A percentile compares a stretch with the other conserved stretches of the same genome.
Evolutionary conservation across 306 rosid genomes (phyloP).

Genomic region (Prunus salicina): DNA sequence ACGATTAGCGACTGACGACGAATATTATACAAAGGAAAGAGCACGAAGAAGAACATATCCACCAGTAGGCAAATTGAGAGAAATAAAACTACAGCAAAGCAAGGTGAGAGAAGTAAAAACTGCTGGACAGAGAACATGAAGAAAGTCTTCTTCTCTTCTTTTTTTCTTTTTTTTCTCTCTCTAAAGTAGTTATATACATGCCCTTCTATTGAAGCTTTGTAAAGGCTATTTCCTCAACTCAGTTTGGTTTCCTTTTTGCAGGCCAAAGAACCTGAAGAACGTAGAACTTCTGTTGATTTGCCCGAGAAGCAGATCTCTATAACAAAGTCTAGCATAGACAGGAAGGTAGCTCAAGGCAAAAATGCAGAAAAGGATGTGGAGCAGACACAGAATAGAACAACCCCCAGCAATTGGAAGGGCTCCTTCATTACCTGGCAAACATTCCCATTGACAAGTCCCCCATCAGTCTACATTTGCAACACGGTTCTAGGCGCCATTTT

Average conservation of each 20-base stretch:
- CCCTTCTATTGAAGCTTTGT: not conserved
- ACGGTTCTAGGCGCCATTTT: conserved; percentile 25
- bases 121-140: not conserved
- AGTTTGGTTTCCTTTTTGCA: conserved; percentile 30
- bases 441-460: conserved; percentile 29
- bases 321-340: conserved; percentile 1
- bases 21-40: not conserved
- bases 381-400: conserved; percentile 16
- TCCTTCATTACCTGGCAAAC: conserved; percentile 32
- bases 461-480: conserved; percentile 26
- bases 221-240: conserved; percentile 8
- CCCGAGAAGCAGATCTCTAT: conserved; percentile 1
- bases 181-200: not conserved
- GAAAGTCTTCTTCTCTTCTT: no score
- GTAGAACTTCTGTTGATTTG: not conserved
- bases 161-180: not conserved
- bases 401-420: conserved; percentile 12
- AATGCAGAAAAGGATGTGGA: conserved; percentile 3
- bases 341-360: conserved; percentile 17
- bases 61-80: not conserved
- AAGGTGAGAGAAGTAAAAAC: conserved; percentile 43
- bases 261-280: conserved; percentile 22
- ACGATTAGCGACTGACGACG: no score
- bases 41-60: not conserved
- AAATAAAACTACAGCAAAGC: not conserved